Conservation (phyloP, 2,329 filamentous ascomycete genomes). For the Mycosphaerelloides madeirae region DNA sequence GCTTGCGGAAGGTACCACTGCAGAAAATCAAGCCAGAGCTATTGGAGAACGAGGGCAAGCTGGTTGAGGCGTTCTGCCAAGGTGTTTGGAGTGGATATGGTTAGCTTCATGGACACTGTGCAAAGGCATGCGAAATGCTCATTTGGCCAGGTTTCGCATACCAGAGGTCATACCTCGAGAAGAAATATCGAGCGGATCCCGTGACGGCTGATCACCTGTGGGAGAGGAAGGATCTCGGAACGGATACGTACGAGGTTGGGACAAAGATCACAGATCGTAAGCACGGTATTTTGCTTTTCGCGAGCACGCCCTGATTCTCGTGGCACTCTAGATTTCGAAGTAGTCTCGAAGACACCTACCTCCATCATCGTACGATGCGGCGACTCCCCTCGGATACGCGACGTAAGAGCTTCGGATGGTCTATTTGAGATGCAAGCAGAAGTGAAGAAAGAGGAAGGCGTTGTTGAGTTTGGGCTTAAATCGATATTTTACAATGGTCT, state of each 20-base stretch:
- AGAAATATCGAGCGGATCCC: slow-evolving; percentile 52
- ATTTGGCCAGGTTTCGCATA: slow-evolving; percentile 49
- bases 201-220: slow-evolving; percentile 59
- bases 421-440: slow-evolving; percentile 61
- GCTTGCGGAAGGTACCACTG: slow-evolving; percentile 58
- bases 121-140: not conserved
- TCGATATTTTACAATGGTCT: slow-evolving; percentile 57
- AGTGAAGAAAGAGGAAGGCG: slow-evolving; percentile 54
- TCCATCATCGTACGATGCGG: slow-evolving; percentile 62
- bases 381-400: slow-evolving; percentile 56
- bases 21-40: slow-evolving; percentile 61
- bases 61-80: slow-evolving; percentile 62
- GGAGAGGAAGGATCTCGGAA: slow-evolving; percentile 51
- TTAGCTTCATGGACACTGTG: slow-evolving; percentile 33
- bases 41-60: slow-evolving; percentile 55
- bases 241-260: slow-evolving; percentile 57
- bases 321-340: slow-evolving; percentile 54
- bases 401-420: slow-evolving; percentile 57
- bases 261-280: slow-evolving; percentile 59
- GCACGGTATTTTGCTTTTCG: too few species aligned
- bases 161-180: slow-evolving; percentile 55
- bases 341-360: slow-evolving; percentile 58
- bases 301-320: too few species aligned
- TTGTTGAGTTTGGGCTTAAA: slow-evolving; percentile 62
- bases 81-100: slow-evolving; percentile 64